A percentile compares a stretch with the other conserved stretches of the same genome.
Evolutionary conservation across 768 basidiomycete genomes (phyloP).

Genomic region (Lactarius hatsudake): DNA sequence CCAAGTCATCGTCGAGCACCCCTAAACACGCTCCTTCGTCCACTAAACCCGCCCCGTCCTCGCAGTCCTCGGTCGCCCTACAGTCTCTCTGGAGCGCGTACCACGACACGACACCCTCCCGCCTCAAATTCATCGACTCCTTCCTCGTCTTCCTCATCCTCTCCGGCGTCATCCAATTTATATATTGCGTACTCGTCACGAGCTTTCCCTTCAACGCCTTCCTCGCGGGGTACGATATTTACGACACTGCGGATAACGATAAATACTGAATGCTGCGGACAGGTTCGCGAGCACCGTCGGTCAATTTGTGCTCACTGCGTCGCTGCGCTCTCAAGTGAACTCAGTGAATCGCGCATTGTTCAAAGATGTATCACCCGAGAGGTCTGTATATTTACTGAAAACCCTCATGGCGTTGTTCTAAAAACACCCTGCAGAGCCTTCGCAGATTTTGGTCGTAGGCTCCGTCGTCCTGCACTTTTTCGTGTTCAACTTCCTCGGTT

Average conservation of each 20-base stretch:
- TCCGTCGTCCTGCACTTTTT: slow-evolving; percentile 97
- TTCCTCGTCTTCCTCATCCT: slow-evolving; percentile 92
- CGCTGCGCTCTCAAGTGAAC: slow-evolving; percentile 88
- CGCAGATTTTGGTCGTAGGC: slow-evolving; percentile 93
- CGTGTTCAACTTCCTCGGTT: slow-evolving; percentile 98
- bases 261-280: slow-evolving; percentile 8
- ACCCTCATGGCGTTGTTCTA: slow-evolving; percentile 5
- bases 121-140: slow-evolving; percentile 90
- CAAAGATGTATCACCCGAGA: slow-evolving; percentile 89
- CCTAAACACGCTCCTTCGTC: slow-evolving; percentile 25
- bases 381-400: slow-evolving; percentile 49
- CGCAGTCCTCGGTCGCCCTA: slow-evolving; percentile 37
- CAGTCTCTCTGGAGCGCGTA: slow-evolving; percentile 75
- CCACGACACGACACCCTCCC: slow-evolving; percentile 67
- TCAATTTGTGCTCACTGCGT: slow-evolving; percentile 94
- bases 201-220: slow-evolving; percentile 98
- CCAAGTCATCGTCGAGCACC: slow-evolving; percentile 35
- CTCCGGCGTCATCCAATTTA: slow-evolving; percentile 86
- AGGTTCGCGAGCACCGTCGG: slow-evolving; percentile 94
- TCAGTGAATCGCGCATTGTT: slow-evolving; percentile 79
- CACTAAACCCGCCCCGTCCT: neutral
- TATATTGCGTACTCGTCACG: slow-evolving; percentile 87
- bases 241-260: neutral
- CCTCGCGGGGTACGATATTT: slow-evolving; percentile 74
- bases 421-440: slow-evolving; percentile 66